These are phyloP conservation scores for Periglandula ipomoeae DNA, from an alignment of 2,329 filamentous ascomycete genomes.

Conservation along the genomic window DNA sequence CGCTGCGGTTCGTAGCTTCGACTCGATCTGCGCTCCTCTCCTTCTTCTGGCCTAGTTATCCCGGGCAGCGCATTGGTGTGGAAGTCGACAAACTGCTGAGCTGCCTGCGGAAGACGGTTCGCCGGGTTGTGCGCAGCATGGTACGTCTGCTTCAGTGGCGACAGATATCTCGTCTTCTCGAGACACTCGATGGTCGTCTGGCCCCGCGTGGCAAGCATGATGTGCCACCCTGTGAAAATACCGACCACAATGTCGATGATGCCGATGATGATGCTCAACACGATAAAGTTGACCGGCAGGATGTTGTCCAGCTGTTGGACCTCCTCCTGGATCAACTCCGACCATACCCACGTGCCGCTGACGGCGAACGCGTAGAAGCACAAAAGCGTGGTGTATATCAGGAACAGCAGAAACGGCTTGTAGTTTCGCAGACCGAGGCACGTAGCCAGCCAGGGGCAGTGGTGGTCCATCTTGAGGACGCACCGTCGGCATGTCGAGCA, in stretches of 20 bases:
- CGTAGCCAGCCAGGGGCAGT: constrained; percentile 95
- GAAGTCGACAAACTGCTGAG: constrained; percentile 68
- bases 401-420: constrained; percentile 88
- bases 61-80: constrained; percentile 75
- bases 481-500: constrained; percentile 92
- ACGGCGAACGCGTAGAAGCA: constrained; percentile 75
- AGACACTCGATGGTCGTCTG: constrained; percentile 95
- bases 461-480: constrained; percentile 98
- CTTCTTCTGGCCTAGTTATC: constrained; percentile 72
- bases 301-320: constrained; percentile 64
- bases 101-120: constrained; percentile 41
- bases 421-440: constrained; percentile 93
- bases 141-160: constrained; percentile 64
- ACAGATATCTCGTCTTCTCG: constrained; percentile 91
- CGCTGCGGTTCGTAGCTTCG: constrained; percentile 8
- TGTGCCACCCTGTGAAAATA: constrained; percentile 87
- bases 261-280: constrained; percentile 76
- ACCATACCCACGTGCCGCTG: constrained; percentile 74
- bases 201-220: constrained; percentile 67
- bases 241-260: constrained; percentile 86
- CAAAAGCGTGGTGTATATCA: constrained; percentile 82
- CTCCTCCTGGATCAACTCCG: constrained; percentile 64
- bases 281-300: constrained; percentile 82
- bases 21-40: constrained; percentile 46
- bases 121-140: constrained; percentile 48